Base-by-base conservation (phyloP, 768 basidiomycete species). In the Kwoniella europaea region DNA sequence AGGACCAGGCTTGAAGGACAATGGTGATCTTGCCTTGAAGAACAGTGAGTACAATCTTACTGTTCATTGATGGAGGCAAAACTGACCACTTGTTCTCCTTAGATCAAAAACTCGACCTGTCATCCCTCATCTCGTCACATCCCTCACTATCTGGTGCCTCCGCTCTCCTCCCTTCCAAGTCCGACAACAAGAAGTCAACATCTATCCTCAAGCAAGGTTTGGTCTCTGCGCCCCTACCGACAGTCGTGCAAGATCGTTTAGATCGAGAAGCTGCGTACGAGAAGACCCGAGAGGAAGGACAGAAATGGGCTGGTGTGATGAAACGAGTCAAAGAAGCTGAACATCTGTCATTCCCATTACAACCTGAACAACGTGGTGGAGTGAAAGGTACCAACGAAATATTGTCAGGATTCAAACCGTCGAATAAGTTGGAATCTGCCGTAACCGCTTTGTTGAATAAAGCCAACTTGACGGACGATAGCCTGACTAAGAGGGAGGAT, bases 251-350 rank as follows among this genome's bases (percentile, higher is more conserved):
- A 81, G 94, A 97, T 71, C 90, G 92, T 55, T 85, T 98, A 0
- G 93, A 97, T 75, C 90, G 96, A 60, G 90, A 94, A 80, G 96
- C 94, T 9, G 96, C 96, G 0, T 97, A 96, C 80, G 94, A 94
- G 77, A 88, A 92, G 83, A 98, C 95, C 4, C 93, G 92, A 80
- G 88, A 88, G 72, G 95, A 98, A 82, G 91, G 96, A 2, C 89
- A 92, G 73, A 97, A 96, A 85, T 98, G 96, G 97, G 88, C 88
- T 29, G 89, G 88, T 5, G 92, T 93, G 3, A 96, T 98, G 91
- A 92, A 91, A 82, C 88, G 89, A 22, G 94, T 99, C 74, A 90
- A 91, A 74, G 93, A 98, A 85, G 92, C 91, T 57, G 63, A 86
- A 62, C 79, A 83, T 35, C 74, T 83, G 12, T 76, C 74, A 2